A percentile compares a stretch with the other conserved stretches of the same genome.
Evolutionary conservation across 148 eudicot genomes (phyloP).

Genomic region (Vaccinium myrtillus): DNA sequence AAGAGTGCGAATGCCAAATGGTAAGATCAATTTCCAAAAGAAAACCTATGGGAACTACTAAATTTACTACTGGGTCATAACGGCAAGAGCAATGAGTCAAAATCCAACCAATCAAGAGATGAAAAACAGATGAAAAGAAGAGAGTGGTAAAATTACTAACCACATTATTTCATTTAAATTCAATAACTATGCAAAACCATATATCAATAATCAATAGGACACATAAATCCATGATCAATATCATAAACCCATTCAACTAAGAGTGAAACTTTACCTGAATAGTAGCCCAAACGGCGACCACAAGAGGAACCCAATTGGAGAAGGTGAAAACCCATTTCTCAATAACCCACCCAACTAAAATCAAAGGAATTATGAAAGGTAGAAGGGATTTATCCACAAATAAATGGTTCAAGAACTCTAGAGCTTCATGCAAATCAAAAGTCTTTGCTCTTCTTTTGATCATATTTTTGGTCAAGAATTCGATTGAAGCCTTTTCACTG

Average conservation of each 20-base stretch:
- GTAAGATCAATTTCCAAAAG: not conserved
- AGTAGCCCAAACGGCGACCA: conserved; percentile 76
- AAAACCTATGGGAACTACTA: not conserved
- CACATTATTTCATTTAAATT: not conserved
- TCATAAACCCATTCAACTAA: not conserved
- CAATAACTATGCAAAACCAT: not conserved
- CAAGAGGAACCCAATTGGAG: conserved; percentile 81
- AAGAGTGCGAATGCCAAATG: not conserved
- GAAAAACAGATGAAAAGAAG: not conserved
- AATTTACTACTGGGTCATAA: not conserved
- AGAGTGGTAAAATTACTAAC: not conserved
- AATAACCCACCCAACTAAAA: conserved; percentile 60
- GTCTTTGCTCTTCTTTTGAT: conserved; percentile 31
- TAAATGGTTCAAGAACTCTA: conserved; percentile 47
- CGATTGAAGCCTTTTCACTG: conserved; percentile 12
- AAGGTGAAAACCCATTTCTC: conserved; percentile 81
- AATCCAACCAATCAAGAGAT: not conserved
- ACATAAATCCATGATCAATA: not conserved
- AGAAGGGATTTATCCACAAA: conserved; percentile 54
- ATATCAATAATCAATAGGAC: not conserved
- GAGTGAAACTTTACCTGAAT: conserved; percentile 51
- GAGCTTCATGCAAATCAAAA: conserved; percentile 31
- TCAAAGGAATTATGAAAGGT: conserved; percentile 51
- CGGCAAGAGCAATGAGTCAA: not conserved
- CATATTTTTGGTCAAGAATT: conserved; percentile 29